Evolutionary conservation across 2,329 filamentous ascomycete genomes (phyloP).

Genomic region (Penicillium sp.): DNA sequence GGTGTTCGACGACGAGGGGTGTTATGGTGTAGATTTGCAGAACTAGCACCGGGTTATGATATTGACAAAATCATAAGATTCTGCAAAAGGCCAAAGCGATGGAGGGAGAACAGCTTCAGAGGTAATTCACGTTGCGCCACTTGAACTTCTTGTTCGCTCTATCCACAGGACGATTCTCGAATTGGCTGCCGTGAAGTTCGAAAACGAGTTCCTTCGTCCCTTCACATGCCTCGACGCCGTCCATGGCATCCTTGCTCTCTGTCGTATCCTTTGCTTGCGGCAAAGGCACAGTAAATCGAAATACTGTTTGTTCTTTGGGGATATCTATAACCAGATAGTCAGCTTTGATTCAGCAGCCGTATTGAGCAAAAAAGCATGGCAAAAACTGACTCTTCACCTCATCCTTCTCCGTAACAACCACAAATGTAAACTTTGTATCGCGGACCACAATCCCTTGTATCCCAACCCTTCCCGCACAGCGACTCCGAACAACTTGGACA

Average conservation of each 20-base stretch:
- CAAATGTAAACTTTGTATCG: constrained; percentile 85
- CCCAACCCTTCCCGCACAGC: constrained; percentile 81
- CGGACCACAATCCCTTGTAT: constrained; percentile 84
- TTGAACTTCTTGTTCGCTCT: constrained; percentile 92
- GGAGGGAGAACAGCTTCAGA: constrained; percentile 56
- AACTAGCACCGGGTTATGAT: neutral
- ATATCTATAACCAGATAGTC: constrained; percentile 55
- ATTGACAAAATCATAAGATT: neutral
- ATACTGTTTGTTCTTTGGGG: constrained; percentile 89
- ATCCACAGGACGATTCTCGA: constrained; percentile 81
- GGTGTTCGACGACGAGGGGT: neutral
- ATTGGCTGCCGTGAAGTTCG: constrained; percentile 86
- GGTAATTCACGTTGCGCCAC: constrained; percentile 73
- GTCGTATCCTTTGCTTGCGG: constrained; percentile 23
- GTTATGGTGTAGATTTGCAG: neutral
- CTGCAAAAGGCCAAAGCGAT: neutral
- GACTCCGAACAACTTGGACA: constrained; percentile 80
- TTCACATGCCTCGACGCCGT: constrained; percentile 23
- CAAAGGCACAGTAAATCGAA: constrained; percentile 73
- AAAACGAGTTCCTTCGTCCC: constrained; percentile 66
- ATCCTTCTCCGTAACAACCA: constrained; percentile 76
- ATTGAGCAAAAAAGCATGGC: neutral
- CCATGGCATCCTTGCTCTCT: constrained; percentile 21
- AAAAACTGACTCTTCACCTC: constrained; percentile 65
- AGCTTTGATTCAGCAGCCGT: neutral